Base-by-base conservation (phyloP, 2,329 filamentous ascomycete genomes). In the Dissoconium aciculare region DNA sequence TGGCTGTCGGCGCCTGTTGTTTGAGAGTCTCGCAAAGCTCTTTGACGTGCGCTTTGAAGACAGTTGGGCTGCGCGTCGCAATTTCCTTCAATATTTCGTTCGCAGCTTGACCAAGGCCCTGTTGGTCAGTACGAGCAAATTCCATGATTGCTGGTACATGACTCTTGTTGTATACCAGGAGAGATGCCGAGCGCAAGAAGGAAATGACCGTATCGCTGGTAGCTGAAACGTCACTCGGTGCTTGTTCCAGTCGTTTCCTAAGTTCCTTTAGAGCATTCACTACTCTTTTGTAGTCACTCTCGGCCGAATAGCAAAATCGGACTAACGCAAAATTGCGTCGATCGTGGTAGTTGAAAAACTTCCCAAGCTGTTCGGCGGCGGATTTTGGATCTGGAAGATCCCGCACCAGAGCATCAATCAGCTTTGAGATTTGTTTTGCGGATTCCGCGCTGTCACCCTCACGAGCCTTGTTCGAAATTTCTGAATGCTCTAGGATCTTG, bases 21-120 rank as follows among this genome's bases (percentile, higher is more conserved):
- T 84, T 72, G 11, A 98, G 68, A 35, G 84, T 77, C 49, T 81
- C 83, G 58, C 85, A 93, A 27, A 98, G 70, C 39, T 92, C 84
- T 37, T 83, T 80, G 4, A 94, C 79, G 43, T 95, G 87, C 2
- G 82, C 80, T 50, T 89, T 87, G 60, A 98, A 84, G 5, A 95
- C 73, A 35, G 87, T 79, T 0, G 89, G 85, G 40, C 89, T 89
- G 27, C 74, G 72, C 31, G 81, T 75, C 0, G 89, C 95, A 16
- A 95, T 93, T 50, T 94, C 81, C 47, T 83, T 87, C 28, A 95
- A 67, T 31, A 95, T 68, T 49, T 92, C 81, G 48, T 94, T 84
- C 2, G 89, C 87, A 10, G 80, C 74, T 12, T 69, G 62, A 4
- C 78, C 81, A 28, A 94, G 64, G 0, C 75, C 77, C 28, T 79